A percentile compares a stretch with the other conserved stretches of the same genome.
Conservation (phyloP, 441 rosid genomes). For the Adansonia madagascariensis region DNA sequence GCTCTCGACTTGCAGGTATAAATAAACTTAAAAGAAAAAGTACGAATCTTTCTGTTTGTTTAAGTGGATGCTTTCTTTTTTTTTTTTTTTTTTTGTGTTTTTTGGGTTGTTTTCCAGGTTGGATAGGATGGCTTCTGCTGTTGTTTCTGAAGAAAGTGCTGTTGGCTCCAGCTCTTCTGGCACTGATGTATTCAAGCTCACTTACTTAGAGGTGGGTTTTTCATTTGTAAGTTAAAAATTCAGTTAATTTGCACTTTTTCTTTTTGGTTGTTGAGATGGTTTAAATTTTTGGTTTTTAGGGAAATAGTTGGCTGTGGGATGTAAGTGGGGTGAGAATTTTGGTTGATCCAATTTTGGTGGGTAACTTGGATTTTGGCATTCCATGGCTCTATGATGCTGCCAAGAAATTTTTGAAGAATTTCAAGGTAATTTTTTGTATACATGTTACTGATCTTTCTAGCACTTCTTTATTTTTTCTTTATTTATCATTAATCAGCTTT, state of each 20-base stretch:
- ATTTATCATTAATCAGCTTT: neutral
- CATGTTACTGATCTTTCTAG: neutral
- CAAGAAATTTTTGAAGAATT: constrained; percentile 69
- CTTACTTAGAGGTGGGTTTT: constrained; percentile 76
- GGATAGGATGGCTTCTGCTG: constrained; percentile 46
- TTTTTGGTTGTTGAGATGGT: constrained; percentile 5
- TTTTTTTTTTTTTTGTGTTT: neutral
- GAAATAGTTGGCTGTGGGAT: constrained; percentile 94
- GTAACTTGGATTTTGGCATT: constrained; percentile 90
- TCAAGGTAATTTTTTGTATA: constrained; percentile 53
- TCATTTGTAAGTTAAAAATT: neutral
- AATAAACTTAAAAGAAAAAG: neutral
- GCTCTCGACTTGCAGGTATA: constrained; percentile 39
- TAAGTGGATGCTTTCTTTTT: neutral
- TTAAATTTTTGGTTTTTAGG: constrained; percentile 44
- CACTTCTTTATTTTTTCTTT: neutral
- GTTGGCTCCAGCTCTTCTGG: constrained; percentile 47
- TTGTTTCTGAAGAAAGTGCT: constrained; percentile 62
- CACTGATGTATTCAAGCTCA: constrained; percentile 60
- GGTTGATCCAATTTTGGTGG: constrained; percentile 88
- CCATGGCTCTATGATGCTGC: constrained; percentile 88
- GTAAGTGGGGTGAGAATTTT: constrained; percentile 62
- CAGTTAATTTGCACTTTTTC: constrained; percentile 20
- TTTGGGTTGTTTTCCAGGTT: constrained; percentile 32
- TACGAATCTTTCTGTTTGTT: neutral